Percentiles rank a stretch among this genome's conserved stretches.
These are phyloP conservation scores for Podaxis rugospora DNA, from an alignment of 768 basidiomycete species.

Conservation along the genomic window DNA sequence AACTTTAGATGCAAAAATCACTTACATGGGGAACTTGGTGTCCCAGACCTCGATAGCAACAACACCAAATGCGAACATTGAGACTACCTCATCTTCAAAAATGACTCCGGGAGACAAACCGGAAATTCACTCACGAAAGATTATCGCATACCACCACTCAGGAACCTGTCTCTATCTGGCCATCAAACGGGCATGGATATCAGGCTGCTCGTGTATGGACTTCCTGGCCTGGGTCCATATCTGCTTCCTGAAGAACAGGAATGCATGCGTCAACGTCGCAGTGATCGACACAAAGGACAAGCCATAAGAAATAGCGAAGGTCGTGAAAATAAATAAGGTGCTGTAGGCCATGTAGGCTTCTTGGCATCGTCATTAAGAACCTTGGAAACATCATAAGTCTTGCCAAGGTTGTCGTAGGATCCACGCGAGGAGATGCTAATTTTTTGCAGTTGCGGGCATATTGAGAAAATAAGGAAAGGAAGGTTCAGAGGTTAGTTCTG, in stretches of 20 bases:
- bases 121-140: constrained; percentile 47
- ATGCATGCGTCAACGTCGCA: constrained; percentile 65
- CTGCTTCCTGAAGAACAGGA: constrained; percentile 74
- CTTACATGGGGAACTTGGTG: constrained; percentile 68
- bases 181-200: constrained; percentile 85
- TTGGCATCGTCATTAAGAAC: constrained; percentile 49
- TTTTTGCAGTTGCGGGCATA: constrained; percentile 2
- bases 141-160: constrained; percentile 77
- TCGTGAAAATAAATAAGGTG: constrained; percentile 62
- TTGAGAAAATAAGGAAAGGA: not conserved
- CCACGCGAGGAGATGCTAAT: constrained; percentile 51
- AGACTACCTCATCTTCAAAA: constrained; percentile 25
- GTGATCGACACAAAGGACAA: constrained; percentile 83
- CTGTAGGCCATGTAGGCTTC: constrained; percentile 52
- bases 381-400: constrained; percentile 48
- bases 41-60: constrained; percentile 72
- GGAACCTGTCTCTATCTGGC: constrained; percentile 68
- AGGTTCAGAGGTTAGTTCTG: not conserved
- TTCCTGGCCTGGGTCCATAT: constrained; percentile 69
- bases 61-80: constrained; percentile 66
- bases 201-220: constrained; percentile 73
- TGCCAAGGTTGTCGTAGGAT: constrained; percentile 65
- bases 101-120: constrained; percentile 15
- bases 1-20: constrained; percentile 15
- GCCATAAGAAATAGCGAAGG: constrained; percentile 77